Evolutionary conservation across 2,329 filamentous ascomycete species (phyloP), one percentile per base, ranked within the genome.

Genomic region (Dactylonectria macrodidyma): DNA sequence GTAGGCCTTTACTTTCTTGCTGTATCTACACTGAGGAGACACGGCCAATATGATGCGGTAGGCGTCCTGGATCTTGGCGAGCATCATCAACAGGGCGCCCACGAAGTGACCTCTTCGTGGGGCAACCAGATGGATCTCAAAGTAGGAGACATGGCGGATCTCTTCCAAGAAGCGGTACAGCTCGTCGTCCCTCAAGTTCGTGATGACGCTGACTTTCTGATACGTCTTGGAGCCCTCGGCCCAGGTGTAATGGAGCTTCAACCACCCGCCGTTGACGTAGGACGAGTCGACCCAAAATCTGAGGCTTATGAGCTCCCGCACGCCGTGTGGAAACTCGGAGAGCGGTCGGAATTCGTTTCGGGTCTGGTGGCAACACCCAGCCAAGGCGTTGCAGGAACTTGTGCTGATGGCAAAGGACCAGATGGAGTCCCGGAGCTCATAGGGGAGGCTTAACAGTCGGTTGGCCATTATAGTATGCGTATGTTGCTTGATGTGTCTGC

Each of bases 401-500:
- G n/a, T n/a, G n/a, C n/a, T n/a, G n/a, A n/a, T n/a, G n/a, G 58
- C 61, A 12, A 30, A 51, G 10, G 41, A 34, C 64, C 67, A 64
- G 26, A 72, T 61, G 22, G 36, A 5, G 5, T 72, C 58, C 16
- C 70, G 67, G 3, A 72, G 30, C 47, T 72, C 70, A 5, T 61
- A 72, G 0, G 67, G 67, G 1, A 70, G 36, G 34, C 34, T 36
- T 36, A 36, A 19, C n/a, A n/a, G n/a, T n/a, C n/a, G n/a, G n/a
- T n/a, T n/a, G n/a, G n/a, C n/a, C n/a, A n/a, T n/a, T n/a, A n/a
- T n/a, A n/a, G n/a, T n/a, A n/a, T n/a, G n/a, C n/a, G n/a, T n/a
- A n/a, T n/a, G n/a, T n/a, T n/a, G n/a, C n/a, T n/a, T n/a, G n/a
- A n/a, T n/a, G n/a, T n/a, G n/a, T n/a, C n/a, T n/a, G n/a, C n/a